Base-by-base conservation (phyloP, 2,329 filamentous ascomycete genomes). In the Graphium sp. region DNA sequence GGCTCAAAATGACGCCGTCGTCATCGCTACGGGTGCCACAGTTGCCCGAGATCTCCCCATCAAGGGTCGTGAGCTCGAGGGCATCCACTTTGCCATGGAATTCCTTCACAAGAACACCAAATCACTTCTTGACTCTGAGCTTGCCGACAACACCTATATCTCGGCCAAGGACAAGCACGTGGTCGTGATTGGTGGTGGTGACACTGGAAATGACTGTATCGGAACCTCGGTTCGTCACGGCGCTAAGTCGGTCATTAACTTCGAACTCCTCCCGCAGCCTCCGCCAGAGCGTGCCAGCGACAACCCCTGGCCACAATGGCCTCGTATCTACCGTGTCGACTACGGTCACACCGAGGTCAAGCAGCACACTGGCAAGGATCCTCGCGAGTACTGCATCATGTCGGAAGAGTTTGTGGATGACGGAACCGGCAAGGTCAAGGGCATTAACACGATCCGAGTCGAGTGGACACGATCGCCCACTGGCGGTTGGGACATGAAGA, bases 281-380 rank as follows among this genome's bases (percentile, higher is more conserved):
- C 83, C 85, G 6, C 71, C 80, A 34, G 77, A 92, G 65, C 83
- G 87, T 56, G 84, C 81, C 38, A 70, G 73, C 37, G 87, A 94
- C 56, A 95, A 95, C 64, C 87, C 87, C 36, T 95, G 87, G 87
- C 87, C 87, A 7, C 87, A 94, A 57, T 95, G 87, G 85, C 87
- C 87, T 33, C 81, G 85, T 45, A 85, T 94, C 50, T 94, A 93
- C 67, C 84, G 87, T 42, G 81, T 94, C n/a, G 87, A 95, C 56
- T 95, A 95, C 47, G 87, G 87, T 32, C 87, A 95, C 62, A 78
- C 77, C 11, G 87, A 95, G 55, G 87, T 94, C 44, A 84, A 87
- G 53, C 84, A 87, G 41, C 85, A 94, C 61, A 87, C 85, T 62
- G 87, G 87, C 56, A 85, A 85, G 50, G 87, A 94, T 45, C 87